Evolutionary conservation across 257 asterid genomes (phyloP).

Genomic region (Scutellaria minor): DNA sequence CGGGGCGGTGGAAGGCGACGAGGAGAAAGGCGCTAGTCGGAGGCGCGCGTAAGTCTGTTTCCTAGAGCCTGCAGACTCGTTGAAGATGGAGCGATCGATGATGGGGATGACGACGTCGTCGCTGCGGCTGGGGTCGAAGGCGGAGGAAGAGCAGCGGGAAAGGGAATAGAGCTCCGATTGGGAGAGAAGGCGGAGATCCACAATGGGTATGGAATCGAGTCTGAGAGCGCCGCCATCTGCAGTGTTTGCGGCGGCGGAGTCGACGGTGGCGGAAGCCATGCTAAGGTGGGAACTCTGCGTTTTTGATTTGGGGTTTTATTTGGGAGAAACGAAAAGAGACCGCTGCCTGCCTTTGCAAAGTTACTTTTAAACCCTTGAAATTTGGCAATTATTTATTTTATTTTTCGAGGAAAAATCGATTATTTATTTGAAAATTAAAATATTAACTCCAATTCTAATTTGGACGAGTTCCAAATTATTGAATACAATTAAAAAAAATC

Average conservation of each 20-base stretch:
- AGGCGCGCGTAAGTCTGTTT: conserved; percentile 86
- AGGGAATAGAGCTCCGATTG: conserved; percentile 79
- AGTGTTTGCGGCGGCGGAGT: conserved; percentile 29
- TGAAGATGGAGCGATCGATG: conserved; percentile 86
- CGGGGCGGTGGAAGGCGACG: conserved; percentile 42
- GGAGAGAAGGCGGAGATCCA: conserved; percentile 74
- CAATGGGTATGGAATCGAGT: conserved; percentile 53
- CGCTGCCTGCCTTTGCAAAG: not conserved
- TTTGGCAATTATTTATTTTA: not conserved
- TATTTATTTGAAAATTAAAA: no score
- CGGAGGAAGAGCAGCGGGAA: conserved; percentile 64
- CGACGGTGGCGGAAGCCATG: conserved; percentile 46
- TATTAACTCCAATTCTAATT: not conserved
- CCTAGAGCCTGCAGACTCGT: conserved; percentile 87
- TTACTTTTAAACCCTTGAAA: conserved; percentile 7
- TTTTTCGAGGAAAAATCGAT: no score
- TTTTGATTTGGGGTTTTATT: conserved; percentile 32
- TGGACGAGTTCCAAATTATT: no score
- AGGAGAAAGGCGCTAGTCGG: conserved; percentile 75
- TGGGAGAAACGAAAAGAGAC: conserved; percentile 8
- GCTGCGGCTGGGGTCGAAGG: conserved; percentile 53
- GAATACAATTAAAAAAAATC: no score
- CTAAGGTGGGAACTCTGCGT: conserved; percentile 28
- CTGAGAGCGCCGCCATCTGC: conserved; percentile 44
- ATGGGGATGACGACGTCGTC: conserved; percentile 77